These are phyloP conservation scores for Phytophthora foliorum DNA, from an alignment of 352 stramenopile genomes.

Conservation along the genomic window DNA sequence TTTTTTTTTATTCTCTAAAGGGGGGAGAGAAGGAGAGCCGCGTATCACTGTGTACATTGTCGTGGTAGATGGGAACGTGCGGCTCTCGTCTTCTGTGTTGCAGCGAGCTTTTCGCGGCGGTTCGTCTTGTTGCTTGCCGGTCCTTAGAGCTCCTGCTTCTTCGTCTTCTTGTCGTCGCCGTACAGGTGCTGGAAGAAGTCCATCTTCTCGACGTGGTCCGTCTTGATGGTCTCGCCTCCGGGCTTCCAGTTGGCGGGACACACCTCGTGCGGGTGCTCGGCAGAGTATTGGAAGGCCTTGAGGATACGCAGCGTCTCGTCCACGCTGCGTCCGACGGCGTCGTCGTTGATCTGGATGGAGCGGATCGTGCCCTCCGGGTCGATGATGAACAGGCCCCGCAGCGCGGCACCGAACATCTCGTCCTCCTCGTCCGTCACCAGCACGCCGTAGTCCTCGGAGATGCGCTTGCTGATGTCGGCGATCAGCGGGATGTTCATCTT, in stretches of 20 bases:
- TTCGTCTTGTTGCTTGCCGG: background rate
- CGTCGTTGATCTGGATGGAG: conserved; percentile 90
- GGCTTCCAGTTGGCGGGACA: conserved; percentile 91
- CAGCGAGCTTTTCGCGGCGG: too few species aligned
- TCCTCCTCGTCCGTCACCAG: conserved; percentile 86
- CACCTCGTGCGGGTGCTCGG: conserved; percentile 81
- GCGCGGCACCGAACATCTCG: conserved; percentile 79
- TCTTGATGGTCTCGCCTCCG: conserved; percentile 87
- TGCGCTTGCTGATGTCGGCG: conserved; percentile 86
- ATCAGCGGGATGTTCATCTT: conserved; percentile 89
- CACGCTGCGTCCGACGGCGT: conserved; percentile 83
- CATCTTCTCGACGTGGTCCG: conserved; percentile 84
- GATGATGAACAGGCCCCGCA: conserved; percentile 88
- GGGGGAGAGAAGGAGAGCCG: conserved; percentile 22
- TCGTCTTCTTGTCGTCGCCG: conserved; percentile 55
- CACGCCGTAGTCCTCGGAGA: conserved; percentile 88
- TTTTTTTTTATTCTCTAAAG: too few species aligned
- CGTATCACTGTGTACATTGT: too few species aligned
- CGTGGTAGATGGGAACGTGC: too few species aligned
- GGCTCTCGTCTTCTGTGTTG: too few species aligned
- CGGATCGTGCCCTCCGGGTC: conserved; percentile 85
- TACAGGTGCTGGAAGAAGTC: conserved; percentile 90
- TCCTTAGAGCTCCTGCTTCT: conserved; percentile 59
- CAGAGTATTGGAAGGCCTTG: conserved; percentile 88
- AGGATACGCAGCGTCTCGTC: conserved; percentile 87